phyloP scores from a whole-genome alignment of 2,329 filamentous ascomycete species.

The Aspergillus neotritici region DNA sequence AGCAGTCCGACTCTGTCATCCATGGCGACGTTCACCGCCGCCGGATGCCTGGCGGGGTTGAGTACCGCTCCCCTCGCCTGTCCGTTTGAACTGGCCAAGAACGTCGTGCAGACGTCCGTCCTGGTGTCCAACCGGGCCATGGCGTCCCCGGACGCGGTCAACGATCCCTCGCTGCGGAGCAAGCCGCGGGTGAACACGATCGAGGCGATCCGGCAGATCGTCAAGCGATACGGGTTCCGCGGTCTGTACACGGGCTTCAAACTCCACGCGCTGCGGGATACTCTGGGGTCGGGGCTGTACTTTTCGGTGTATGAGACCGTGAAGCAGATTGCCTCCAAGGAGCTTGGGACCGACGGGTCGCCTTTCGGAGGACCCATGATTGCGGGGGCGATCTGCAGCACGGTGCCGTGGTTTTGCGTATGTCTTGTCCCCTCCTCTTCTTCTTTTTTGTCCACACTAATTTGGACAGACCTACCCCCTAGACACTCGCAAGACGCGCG shows the following conservation, averaged over 20 bases:
- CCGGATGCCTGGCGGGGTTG: constrained; percentile 40
- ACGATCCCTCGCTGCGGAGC: constrained; percentile 30
- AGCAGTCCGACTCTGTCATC: constrained; percentile 39
- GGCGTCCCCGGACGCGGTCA: constrained; percentile 31
- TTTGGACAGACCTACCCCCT: constrained; percentile 41
- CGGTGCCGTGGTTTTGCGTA: constrained; percentile 45
- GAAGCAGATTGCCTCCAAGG: constrained; percentile 42
- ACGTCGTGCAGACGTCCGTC: constrained; percentile 46
- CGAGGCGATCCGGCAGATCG: constrained; percentile 39
- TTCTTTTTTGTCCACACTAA: constrained; percentile 5
- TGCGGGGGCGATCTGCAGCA: constrained; percentile 43
- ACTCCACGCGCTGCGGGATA: constrained; percentile 42
- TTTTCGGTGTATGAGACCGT: constrained; percentile 45
- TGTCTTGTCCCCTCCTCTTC: constrained; percentile 9
- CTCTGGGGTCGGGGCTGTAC: constrained; percentile 42
- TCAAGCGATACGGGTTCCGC: constrained; percentile 38
- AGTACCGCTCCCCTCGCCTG: constrained; percentile 41
- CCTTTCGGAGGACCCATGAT: constrained; percentile 41
- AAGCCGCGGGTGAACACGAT: constrained; percentile 39
- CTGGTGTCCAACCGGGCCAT: constrained; percentile 39
- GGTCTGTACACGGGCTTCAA: constrained; percentile 44
- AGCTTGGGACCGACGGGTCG: constrained; percentile 39
- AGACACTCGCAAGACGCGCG: constrained; percentile 46
- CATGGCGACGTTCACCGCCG: constrained; percentile 38
- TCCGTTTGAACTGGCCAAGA: constrained; percentile 47